Base-by-base conservation (phyloP, 768 basidiomycete species). In the Lentinula guzmanii region DNA sequence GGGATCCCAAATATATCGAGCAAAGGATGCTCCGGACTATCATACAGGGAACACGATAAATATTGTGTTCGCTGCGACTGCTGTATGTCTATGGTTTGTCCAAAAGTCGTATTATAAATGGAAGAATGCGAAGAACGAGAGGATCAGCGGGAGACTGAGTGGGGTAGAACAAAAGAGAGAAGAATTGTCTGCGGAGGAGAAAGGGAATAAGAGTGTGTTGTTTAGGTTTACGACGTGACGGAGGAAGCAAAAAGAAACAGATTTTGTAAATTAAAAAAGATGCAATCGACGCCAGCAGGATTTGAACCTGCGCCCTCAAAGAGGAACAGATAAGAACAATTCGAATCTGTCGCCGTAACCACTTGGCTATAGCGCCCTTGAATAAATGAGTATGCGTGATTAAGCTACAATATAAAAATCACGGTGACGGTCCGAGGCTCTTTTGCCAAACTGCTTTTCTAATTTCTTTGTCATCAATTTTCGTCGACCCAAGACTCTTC, bases 281-380 rank as follows among this genome's bases (percentile, higher is more conserved):
- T 39, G 37, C 37, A 39, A 28, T 3, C 37, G 37, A 39, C 37
- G 37, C 37, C 37, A 39, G 37, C 37, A 39, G 2, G 35, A 18
- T 55, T 45, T 45, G 43, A 45, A 45, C 43, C 43, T 45, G n/a
- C 43, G n/a, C 43, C 43, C 43, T 45, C 43, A 45, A 45, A 45
- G 43, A 45, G 43, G 43, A 45, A 45, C 43, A 45, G 43, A 45
- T 45, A 45, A 5, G n/a, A 4, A 8, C n/a, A 7, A n/a, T 45
- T 45, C 43, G 43, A 45, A 45, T 45, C 50, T 28, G 31, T 51
- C 50, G 50, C 50, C 50, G 50, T 51, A 51, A 51, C 84, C 84
- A 85, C 84, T 86, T 86, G 82, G 84, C 84, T 51, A 51, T 51
- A 51, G 50, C 31, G 31, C 50, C 50, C 31, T 5, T 51, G 5